Evolutionary conservation across 2,329 filamentous ascomycete genomes (phyloP).

Genomic region (Aspergillus pseudoviridinutans): DNA sequence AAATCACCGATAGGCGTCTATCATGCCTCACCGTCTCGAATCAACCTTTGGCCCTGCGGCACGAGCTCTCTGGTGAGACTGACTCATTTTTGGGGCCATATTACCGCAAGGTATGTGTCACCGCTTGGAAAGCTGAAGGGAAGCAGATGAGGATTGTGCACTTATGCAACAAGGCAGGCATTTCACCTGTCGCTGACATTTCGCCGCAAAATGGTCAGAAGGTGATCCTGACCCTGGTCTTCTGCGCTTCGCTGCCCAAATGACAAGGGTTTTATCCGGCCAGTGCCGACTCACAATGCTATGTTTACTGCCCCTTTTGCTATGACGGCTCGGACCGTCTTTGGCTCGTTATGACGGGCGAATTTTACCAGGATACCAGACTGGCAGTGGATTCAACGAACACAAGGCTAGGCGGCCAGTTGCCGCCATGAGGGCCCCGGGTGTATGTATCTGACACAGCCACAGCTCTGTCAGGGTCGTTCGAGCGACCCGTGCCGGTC

Average conservation of each 20-base stretch:
- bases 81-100: background rate
- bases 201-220: slow-evolving; percentile 1
- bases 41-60: slow-evolving; percentile 5
- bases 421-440: slow-evolving; percentile 7
- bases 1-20: slow-evolving; percentile 15
- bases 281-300: slow-evolving; percentile 15
- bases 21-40: slow-evolving; percentile 9
- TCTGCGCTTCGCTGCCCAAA: slow-evolving; percentile 28
- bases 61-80: slow-evolving; percentile 2
- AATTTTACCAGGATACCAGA: slow-evolving; percentile 10
- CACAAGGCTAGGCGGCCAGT: slow-evolving; percentile 9
- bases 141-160: slow-evolving; percentile 5
- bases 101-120: background rate
- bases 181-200: slow-evolving; percentile 3
- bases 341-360: slow-evolving; percentile 13
- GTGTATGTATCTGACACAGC: slow-evolving; percentile 24
- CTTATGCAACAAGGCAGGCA: slow-evolving; percentile 5
- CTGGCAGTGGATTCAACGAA: slow-evolving; percentile 9
- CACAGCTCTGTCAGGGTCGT: slow-evolving; percentile 21
- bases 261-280: slow-evolving; percentile 17
- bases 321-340: slow-evolving; percentile 28
- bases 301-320: slow-evolving; percentile 13
- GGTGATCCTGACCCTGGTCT: slow-evolving; percentile 13
- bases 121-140: background rate
- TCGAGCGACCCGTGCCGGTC: slow-evolving; percentile 23